Conservation (phyloP, 257 asterid genomes). For the Echium plantagineum region DNA sequence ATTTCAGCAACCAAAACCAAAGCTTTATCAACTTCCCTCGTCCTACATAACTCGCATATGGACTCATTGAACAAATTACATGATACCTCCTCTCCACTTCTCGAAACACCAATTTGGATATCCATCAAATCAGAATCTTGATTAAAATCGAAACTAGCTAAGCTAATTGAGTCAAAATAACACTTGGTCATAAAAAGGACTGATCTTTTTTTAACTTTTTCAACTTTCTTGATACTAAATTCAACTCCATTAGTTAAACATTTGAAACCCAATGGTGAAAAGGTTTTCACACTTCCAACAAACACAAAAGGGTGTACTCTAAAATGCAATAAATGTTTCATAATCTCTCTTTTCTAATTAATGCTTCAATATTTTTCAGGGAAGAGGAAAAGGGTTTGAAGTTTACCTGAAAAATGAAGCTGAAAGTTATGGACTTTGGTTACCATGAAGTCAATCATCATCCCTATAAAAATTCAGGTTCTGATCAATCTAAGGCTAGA, state of each 20-base stretch:
- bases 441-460: too few relatives aligned
- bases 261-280: slow-evolving; percentile 9
- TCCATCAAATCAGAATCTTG: slow-evolving; percentile 9
- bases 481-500: too few relatives aligned
- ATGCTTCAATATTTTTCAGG: neutral
- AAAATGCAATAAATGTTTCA: slow-evolving; percentile 1
- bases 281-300: neutral
- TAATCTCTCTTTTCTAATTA: neutral
- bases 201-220: neutral
- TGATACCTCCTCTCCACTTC: slow-evolving; percentile 41
- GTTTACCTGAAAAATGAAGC: too few relatives aligned
- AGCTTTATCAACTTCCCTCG: slow-evolving; percentile 59
- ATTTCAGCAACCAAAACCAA: slow-evolving; percentile 57
- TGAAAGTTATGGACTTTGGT: too few relatives aligned
- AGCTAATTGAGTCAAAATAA: slow-evolving; percentile 1
- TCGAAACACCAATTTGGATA: slow-evolving; percentile 7
- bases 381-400: neutral
- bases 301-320: neutral
- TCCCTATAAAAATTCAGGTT: too few relatives aligned
- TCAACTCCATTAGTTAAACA: slow-evolving; percentile 1
- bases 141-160: slow-evolving; percentile 11
- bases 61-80: slow-evolving; percentile 36
- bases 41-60: slow-evolving; percentile 49
- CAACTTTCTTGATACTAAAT: neutral
- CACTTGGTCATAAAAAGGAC: neutral